phyloP scores from a whole-genome alignment of 345 rosid species.

The Hibiscus syriacus region DNA sequence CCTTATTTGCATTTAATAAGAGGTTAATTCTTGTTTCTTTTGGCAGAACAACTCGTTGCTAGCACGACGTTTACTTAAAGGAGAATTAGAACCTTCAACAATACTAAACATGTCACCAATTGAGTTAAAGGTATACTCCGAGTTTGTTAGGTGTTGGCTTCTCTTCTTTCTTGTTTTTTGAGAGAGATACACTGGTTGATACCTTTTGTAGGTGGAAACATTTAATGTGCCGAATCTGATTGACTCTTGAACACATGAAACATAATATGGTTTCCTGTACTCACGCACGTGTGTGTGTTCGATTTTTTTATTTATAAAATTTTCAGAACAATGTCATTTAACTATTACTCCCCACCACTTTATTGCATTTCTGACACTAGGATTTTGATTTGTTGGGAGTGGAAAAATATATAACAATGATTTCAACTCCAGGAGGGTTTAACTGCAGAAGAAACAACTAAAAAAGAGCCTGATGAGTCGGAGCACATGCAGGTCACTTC shows the following conservation, averaged over 20 bases:
- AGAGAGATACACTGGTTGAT: neutral
- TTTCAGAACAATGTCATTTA: neutral
- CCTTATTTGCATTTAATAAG: neutral
- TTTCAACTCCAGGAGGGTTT: conserved; percentile 64
- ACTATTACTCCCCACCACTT: neutral
- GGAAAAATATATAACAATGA: neutral
- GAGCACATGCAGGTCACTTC: conserved; percentile 68
- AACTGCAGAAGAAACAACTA: conserved; percentile 73
- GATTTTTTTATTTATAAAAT: neutral
- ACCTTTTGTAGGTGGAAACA: neutral
- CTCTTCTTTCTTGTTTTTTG: neutral
- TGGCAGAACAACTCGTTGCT: conserved; percentile 50
- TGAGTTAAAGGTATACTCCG: conserved; percentile 67
- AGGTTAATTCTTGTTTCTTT: conserved; percentile 5
- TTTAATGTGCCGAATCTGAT: neutral
- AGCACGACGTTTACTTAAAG: conserved; percentile 67
- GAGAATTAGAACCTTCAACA: conserved; percentile 75
- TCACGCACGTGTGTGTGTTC: too few relatives aligned
- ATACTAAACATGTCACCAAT: conserved; percentile 82
- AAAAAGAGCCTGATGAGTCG: conserved; percentile 78
- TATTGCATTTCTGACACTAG: neutral
- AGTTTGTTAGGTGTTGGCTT: too few relatives aligned
- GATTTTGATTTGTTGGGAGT: neutral
- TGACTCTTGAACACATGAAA: neutral
- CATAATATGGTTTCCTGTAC: neutral